Base-by-base conservation (phyloP, 192 early-diverging fungal species). In the Rhizophagus clarus region DNA sequence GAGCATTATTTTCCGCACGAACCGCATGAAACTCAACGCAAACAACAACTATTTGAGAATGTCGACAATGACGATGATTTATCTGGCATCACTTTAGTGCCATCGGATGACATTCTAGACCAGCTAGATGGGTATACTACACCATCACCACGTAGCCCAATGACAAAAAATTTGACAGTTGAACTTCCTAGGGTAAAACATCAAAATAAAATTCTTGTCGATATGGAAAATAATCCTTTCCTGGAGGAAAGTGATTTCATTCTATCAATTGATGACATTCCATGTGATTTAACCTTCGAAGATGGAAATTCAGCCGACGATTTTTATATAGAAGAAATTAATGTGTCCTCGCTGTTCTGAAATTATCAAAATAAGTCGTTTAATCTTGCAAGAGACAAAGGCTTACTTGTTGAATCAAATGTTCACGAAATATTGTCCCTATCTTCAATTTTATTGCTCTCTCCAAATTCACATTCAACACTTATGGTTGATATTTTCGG, bases 321-420 rank as follows among this genome's bases (percentile, higher is more conserved):
- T 77, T 42, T 32, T 47, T n/a, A 45, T 68, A 20, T 45, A 45
- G 26, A 26, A 67, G 24, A 67, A 1, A 77, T 11, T 31, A 77
- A 77, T 68, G 45, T 77, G 37, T 68, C 42, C 32, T 11, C n/a
- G 1, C 2, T 77, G 11, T 77, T 77, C 22, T 10, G 64, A 28
- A 29, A 77, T 11, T 45, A 45, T 45, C 42, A 45, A 45, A 45
- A 45, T 45, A 0, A 45, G 11, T 45, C 11, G 2, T 29, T 77
- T 49, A 77, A 68, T 0, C 14, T 77, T 20, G 32, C 63, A 67
- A 77, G 24, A 1, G 24, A 45, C 1, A 9, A 22, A 28, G 63
- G 62, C 29, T 42, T 77, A 67, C 22, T 67, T 45, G 24, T 77
- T 0, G 22, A 77, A 68, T 77, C 76, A 45, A 67, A 77, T 68